Conservation (phyloP, 2,329 filamentous ascomycete species). For the Colletotrichum sp. region DNA sequence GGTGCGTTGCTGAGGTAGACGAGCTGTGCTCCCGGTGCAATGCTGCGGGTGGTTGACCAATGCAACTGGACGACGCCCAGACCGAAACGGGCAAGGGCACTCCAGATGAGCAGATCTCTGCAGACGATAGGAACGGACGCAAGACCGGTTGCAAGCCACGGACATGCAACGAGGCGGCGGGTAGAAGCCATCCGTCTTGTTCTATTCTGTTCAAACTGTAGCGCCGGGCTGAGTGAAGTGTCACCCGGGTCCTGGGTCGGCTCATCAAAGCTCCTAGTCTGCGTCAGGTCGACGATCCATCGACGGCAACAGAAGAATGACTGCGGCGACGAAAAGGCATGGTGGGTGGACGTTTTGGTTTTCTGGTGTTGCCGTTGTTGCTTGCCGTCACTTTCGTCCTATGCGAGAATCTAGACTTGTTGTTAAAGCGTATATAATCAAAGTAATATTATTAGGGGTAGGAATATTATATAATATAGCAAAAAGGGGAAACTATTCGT, state of each 20-base stretch:
- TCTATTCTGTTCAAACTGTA: neutral
- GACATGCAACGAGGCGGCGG: neutral
- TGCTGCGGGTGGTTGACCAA: neutral
- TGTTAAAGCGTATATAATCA: too few relatives aligned
- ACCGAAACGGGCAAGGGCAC: neutral
- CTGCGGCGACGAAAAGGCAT: neutral
- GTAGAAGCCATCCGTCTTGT: conserved; percentile 15
- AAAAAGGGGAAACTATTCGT: too few relatives aligned
- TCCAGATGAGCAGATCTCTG: neutral
- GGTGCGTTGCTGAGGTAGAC: neutral
- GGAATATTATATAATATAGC: too few relatives aligned
- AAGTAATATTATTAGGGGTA: too few relatives aligned
- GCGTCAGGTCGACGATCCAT: neutral
- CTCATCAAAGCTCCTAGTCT: neutral
- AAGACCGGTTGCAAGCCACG: conserved; percentile 10
- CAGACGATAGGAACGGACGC: neutral
- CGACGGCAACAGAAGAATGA: neutral
- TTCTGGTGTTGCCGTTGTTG: neutral
- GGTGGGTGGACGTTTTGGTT: neutral
- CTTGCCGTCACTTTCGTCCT: neutral
- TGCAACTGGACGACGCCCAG: neutral
- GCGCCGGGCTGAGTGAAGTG: neutral
- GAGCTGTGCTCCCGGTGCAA: neutral
- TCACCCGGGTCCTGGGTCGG: neutral
- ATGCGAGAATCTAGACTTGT: neutral